Percentiles rank a stretch among this genome's conserved stretches.
Evolutionary conservation across 768 basidiomycete species (phyloP).

Genomic region (Gelatoporia subvermispora): DNA sequence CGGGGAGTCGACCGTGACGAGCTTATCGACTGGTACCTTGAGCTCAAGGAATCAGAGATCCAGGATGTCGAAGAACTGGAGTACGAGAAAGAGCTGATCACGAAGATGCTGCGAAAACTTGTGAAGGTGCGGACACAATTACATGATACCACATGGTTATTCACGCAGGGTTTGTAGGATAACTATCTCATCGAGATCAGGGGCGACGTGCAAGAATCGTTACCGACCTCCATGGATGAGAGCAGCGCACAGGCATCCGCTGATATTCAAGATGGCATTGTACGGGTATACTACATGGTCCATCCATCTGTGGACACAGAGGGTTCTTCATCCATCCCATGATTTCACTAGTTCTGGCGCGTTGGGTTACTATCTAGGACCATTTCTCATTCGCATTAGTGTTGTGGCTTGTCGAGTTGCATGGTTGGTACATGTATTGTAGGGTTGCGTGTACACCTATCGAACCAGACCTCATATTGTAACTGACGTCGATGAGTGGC

Average conservation of each 20-base stretch:
- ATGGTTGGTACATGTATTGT: conserved; percentile 5
- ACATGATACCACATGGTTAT: background rate
- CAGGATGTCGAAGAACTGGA: conserved; percentile 84
- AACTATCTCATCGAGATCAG: conserved; percentile 79
- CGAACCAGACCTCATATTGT: too few relatives aligned
- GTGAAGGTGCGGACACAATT: conserved; percentile 63
- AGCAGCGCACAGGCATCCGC: conserved; percentile 49
- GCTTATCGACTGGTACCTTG: conserved; percentile 95
- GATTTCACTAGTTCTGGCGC: conserved; percentile 1
- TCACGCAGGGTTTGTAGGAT: conserved; percentile 45
- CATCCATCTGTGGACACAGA: conserved; percentile 85
- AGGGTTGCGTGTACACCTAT: too few relatives aligned
- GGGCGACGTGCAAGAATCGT: conserved; percentile 78
- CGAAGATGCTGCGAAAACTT: conserved; percentile 83
- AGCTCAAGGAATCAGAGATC: conserved; percentile 79
- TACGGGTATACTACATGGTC: conserved; percentile 83
- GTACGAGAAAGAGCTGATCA: conserved; percentile 84
- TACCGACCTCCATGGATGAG: conserved; percentile 59
- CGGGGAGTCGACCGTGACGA: conserved; percentile 84
- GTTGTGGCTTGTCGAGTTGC: conserved; percentile 3
- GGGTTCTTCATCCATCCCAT: conserved; percentile 31
- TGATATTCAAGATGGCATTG: conserved; percentile 42
- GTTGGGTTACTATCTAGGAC: background rate
- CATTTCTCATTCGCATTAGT: background rate
- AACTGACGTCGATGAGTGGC: too few relatives aligned